Evolutionary conservation across 1,284 basidiomycete species (phyloP), one percentile per base, ranked within the genome.

Genomic region (Leccinum variabile): DNA sequence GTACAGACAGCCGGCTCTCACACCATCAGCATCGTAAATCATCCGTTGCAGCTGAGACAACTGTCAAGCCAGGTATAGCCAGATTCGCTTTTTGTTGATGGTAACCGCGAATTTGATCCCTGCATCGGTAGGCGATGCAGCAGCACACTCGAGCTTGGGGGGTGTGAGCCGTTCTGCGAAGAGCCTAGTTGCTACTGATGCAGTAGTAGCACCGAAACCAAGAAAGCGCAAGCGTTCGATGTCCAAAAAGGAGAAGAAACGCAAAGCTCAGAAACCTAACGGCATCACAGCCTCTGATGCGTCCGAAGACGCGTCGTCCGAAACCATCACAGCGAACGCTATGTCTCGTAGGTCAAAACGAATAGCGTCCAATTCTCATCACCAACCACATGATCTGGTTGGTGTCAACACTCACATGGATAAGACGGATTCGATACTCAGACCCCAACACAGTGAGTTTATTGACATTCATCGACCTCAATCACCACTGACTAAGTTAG

Each of bases 221-320:
- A 32, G 22, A 18, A 46, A 46, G 41, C 41, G 41, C 56, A 57
- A 54, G 44, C 44, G 49, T 28, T 57, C 56, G 14, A 16, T 18
- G 3, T 57, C 44, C 32, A 57, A 59, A 44, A 64, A 41, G 49
- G 50, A 33, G 11, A 69, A 58, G 59, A 73, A 75, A 59, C 72
- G 67, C 33, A 72, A 71, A 59, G 56, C 65, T 56, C 72, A 73
- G 62, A 65, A 67, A n/a, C 61, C 67, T 30, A 28, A 62, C 0
- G 44, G 63, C 22, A 56, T 69, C 25, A 53, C 69, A 44, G 63
- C 65, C n/a, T 68, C 67, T 35, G 65, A 71, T 62, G 59, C 52
- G 25, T 70, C 69, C 22, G 72, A 63, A 44, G 69, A 72, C 8
- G 73, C 66, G 25, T 25, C 46, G 1, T 32, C 63, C 33, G 35